phyloP scores from a whole-genome alignment of 164 flowering plant genomes.

The Vitis cinerea region DNA sequence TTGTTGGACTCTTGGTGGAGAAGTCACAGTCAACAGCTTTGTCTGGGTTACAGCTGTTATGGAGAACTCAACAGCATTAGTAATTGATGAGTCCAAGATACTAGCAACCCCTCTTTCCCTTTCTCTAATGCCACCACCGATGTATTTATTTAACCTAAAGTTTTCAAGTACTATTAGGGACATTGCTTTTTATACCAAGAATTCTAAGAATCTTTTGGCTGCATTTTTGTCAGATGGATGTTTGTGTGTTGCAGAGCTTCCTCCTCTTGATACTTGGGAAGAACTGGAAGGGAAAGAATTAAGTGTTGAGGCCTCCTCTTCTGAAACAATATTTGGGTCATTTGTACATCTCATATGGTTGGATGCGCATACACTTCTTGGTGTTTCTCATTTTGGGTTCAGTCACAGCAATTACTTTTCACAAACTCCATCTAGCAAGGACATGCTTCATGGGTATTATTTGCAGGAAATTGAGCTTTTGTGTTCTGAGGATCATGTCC shows the following conservation, averaged over 20 bases:
- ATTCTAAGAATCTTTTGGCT: constrained; percentile 59
- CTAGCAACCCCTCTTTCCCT: constrained; percentile 71
- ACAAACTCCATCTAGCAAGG: constrained; percentile 19
- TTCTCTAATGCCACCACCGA: constrained; percentile 85
- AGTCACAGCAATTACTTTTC: constrained; percentile 19
- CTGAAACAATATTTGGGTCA: constrained; percentile 44
- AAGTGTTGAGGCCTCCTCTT: constrained; percentile 45
- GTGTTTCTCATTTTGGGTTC: constrained; percentile 47
- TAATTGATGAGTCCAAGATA: constrained; percentile 69
- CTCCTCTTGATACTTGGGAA: constrained; percentile 65
- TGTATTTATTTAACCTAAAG: constrained; percentile 64
- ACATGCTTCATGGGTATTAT: constrained; percentile 32
- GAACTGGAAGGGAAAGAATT: constrained; percentile 80
- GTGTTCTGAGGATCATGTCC: constrained; percentile 68
- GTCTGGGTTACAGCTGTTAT: constrained; percentile 78
- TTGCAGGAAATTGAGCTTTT: constrained; percentile 65
- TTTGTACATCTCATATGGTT: constrained; percentile 75
- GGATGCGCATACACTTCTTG: constrained; percentile 68
- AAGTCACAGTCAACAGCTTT: constrained; percentile 53
- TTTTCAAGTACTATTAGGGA: constrained; percentile 62
- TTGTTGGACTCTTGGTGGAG: constrained; percentile 79
- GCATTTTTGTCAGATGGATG: constrained; percentile 64
- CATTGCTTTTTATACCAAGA: constrained; percentile 46
- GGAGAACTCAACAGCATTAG: constrained; percentile 81
- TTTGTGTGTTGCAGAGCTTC: constrained; percentile 77